phyloP scores from a whole-genome alignment of 768 basidiomycete species.

The Sporobolomyces pararoseus region DNA sequence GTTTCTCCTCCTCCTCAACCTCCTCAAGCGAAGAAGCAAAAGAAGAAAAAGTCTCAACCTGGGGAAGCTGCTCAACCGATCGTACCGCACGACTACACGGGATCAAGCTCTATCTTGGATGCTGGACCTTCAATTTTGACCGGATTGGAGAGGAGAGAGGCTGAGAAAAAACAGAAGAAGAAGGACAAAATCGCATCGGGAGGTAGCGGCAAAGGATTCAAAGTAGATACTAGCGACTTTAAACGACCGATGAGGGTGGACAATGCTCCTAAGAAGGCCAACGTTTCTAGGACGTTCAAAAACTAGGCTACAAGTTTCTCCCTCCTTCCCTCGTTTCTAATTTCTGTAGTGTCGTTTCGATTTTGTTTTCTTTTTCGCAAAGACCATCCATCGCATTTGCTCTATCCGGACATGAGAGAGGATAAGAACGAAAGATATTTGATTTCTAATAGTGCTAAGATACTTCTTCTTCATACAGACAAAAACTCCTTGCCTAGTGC shows the following conservation, averaged over 20 bases:
- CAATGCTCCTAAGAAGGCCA: conserved; percentile 31
- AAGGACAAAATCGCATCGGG: conserved; percentile 14
- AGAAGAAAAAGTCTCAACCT: conserved; percentile 22
- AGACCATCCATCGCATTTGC: not conserved
- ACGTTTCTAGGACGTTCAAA: conserved; percentile 6
- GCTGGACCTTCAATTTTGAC: not conserved
- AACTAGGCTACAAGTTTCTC: too few species aligned
- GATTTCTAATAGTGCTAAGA: too few species aligned
- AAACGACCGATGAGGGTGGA: conserved; percentile 30
- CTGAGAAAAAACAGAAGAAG: conserved; percentile 28
- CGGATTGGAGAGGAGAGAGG: conserved; percentile 7
- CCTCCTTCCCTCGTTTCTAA: too few species aligned
- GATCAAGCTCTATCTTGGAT: conserved; percentile 23
- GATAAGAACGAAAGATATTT: too few species aligned
- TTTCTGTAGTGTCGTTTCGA: not conserved
- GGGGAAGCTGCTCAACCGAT: not conserved
- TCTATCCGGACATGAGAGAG: too few species aligned
- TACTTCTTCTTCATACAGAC: not conserved
- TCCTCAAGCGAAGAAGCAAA: conserved; percentile 14
- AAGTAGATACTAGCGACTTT: conserved; percentile 36
- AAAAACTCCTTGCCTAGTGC: not conserved
- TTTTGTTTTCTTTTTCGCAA: not conserved
- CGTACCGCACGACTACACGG: conserved; percentile 35
- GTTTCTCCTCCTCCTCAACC: conserved; percentile 8
- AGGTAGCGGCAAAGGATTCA: conserved; percentile 7